Conservation (phyloP, 108 stramenopile species). For the Pseudonitzschia pungens region DNA sequence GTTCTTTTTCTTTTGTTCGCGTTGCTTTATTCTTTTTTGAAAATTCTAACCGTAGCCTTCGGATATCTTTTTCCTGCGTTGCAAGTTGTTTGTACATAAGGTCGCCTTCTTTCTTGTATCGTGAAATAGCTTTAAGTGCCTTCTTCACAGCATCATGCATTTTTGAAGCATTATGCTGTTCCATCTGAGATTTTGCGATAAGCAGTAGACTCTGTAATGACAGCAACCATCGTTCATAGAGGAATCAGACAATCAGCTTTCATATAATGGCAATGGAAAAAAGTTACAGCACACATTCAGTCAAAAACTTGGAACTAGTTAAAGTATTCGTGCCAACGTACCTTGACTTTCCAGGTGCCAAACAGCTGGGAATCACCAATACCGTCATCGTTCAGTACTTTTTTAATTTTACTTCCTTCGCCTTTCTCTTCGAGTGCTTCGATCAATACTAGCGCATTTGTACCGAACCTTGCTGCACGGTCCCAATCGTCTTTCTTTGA, state of each 20-base stretch:
- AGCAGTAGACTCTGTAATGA: slow-evolving; percentile 48
- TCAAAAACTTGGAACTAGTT: not conserved
- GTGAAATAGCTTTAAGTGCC: slow-evolving; percentile 38
- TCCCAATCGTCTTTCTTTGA: slow-evolving; percentile 52
- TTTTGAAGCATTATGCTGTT: slow-evolving; percentile 39
- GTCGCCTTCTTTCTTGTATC: slow-evolving; percentile 45
- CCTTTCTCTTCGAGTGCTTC: slow-evolving; percentile 65
- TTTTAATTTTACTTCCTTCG: slow-evolving; percentile 58
- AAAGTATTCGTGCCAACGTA: not conserved
- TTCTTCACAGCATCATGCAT: slow-evolving; percentile 45
- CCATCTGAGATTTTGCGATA: slow-evolving; percentile 45
- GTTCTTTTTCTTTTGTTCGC: slow-evolving; percentile 67
- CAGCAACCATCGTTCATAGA: not conserved
- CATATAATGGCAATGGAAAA: too few relatives aligned
- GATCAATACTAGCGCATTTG: slow-evolving; percentile 65
- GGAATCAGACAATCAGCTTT: not conserved
- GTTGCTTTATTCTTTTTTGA: slow-evolving; percentile 38
- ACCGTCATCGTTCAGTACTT: slow-evolving; percentile 52
- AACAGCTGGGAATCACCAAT: slow-evolving; percentile 63
- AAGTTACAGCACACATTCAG: not conserved
- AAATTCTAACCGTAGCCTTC: slow-evolving; percentile 37
- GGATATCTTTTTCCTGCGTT: slow-evolving; percentile 63
- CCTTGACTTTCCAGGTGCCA: slow-evolving; percentile 73
- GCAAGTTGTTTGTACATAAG: slow-evolving; percentile 39
- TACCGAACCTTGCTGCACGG: slow-evolving; percentile 48